phyloP scores from a whole-genome alignment of 2,329 filamentous ascomycete species.

The Xylogone sp. region DNA sequence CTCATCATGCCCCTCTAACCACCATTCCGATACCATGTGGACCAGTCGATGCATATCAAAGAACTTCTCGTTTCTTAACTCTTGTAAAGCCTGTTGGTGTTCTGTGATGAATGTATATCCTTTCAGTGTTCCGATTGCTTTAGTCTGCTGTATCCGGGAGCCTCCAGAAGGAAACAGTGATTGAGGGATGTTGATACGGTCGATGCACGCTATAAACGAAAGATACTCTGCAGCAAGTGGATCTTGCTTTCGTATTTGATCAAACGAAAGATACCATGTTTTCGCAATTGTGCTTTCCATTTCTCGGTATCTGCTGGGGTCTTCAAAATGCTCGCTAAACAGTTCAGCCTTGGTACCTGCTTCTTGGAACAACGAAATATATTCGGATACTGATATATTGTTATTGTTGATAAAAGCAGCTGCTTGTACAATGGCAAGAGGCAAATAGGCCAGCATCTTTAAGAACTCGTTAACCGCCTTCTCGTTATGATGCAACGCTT shows the following conservation, averaged over 20 bases:
- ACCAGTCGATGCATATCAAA: conserved; percentile 14
- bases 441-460: conserved; percentile 24
- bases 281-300: conserved; percentile 6
- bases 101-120: conserved; percentile 5
- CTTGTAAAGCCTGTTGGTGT: neutral
- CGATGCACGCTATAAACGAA: too few relatives aligned
- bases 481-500: conserved; percentile 6
- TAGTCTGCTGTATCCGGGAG: too few relatives aligned
- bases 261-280: conserved; percentile 6
- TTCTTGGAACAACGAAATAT: conserved; percentile 3
- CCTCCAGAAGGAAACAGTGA: too few relatives aligned
- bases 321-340: conserved; percentile 3
- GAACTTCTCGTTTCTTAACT: neutral
- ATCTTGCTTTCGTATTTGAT: conserved; percentile 5
- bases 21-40: conserved; percentile 5
- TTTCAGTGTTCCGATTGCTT: conserved; percentile 6
- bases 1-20: conserved; percentile 2
- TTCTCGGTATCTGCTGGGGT: conserved; percentile 2
- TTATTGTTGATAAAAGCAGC: conserved; percentile 6
- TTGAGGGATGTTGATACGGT: too few relatives aligned
- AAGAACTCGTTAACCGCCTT: conserved; percentile 17
- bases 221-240: conserved; percentile 9
- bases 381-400: conserved; percentile 3
- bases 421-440: too few relatives aligned
- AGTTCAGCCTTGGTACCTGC: conserved; percentile 7